These are phyloP conservation scores for Colletotrichum acutatum DNA, from an alignment of 2,329 filamentous ascomycete species.

Conservation along the genomic window DNA sequence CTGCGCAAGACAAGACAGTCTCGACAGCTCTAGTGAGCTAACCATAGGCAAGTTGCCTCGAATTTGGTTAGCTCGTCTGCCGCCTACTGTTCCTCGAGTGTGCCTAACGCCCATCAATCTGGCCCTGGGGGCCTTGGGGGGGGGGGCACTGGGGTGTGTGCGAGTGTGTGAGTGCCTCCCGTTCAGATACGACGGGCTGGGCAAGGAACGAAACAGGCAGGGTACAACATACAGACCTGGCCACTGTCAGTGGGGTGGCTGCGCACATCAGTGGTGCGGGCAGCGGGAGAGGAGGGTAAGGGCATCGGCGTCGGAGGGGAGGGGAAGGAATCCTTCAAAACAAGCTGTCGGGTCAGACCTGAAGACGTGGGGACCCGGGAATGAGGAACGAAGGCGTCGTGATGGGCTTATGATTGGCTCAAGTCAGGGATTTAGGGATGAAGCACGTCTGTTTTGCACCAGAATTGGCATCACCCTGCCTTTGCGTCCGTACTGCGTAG, in stretches of 20 bases:
- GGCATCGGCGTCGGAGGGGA: slow-evolving; percentile 17
- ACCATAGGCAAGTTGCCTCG: background rate
- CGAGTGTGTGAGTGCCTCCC: background rate
- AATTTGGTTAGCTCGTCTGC: background rate
- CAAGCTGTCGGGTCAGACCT: slow-evolving; percentile 36
- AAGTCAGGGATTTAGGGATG: background rate
- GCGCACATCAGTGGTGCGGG: slow-evolving; percentile 25
- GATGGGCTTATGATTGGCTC: slow-evolving; percentile 17
- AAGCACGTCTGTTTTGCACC: slow-evolving; percentile 24
- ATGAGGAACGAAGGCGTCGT: slow-evolving; percentile 34
- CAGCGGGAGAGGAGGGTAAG: slow-evolving; percentile 16
- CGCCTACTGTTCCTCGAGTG: background rate
- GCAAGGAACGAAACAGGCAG: background rate
- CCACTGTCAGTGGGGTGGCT: slow-evolving; percentile 25
- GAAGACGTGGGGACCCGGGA: slow-evolving; percentile 34
- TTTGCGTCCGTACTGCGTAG: background rate
- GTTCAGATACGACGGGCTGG: background rate
- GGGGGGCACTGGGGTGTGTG: too few relatives aligned
- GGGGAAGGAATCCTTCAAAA: slow-evolving; percentile 32
- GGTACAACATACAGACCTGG: slow-evolving; percentile 3
- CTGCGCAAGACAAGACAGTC: background rate
- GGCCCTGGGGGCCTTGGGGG: too few relatives aligned
- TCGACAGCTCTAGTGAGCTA: background rate
- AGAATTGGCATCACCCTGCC: slow-evolving; percentile 1
- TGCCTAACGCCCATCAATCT: background rate